Evolutionary conservation across 139 green algal genomes (phyloP).

Genomic region (Edaphochlamys debaryana): DNA sequence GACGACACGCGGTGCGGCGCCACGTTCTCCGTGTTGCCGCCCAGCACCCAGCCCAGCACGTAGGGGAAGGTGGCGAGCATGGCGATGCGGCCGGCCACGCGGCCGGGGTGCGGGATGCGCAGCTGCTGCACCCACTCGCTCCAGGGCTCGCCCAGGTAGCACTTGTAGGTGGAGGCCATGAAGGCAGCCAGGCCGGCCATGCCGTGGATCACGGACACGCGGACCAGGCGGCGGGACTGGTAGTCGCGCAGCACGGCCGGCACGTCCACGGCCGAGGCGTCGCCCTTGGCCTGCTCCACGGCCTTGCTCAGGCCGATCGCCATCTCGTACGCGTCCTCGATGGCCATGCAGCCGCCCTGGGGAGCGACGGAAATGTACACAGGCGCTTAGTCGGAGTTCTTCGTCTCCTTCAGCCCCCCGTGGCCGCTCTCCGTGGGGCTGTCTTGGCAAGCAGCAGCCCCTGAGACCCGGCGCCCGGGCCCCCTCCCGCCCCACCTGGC

Average conservation of each 20-base stretch:
- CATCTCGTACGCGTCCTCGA: constrained; percentile 90
- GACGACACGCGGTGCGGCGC: constrained; percentile 14
- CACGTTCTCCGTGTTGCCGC: constrained; percentile 77
- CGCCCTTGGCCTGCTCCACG: constrained; percentile 20
- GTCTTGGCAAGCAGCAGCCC: no score
- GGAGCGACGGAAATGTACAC: no score
- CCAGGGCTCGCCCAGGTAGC: constrained; percentile 84
- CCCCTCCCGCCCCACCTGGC: no score
- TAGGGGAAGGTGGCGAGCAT: constrained; percentile 86
- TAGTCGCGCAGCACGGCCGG: constrained; percentile 59
- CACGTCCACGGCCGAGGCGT: constrained; percentile 5
- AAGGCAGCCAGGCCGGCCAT: constrained; percentile 92
- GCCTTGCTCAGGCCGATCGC: constrained; percentile 61
- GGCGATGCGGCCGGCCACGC: constrained; percentile 74
- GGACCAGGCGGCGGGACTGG: constrained; percentile 75
- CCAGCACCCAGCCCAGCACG: constrained; percentile 87
- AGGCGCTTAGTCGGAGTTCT: no score
- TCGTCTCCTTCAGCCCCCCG: no score
- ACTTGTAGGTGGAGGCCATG: constrained; percentile 82
- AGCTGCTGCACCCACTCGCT: constrained; percentile 59
- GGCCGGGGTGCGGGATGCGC: constrained; percentile 95
- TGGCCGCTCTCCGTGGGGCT: no score
- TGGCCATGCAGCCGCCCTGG: constrained; percentile 95
- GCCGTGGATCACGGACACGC: constrained; percentile 88
- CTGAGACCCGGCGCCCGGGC: no score